Base-by-base conservation (phyloP, 2,329 filamentous ascomycete species). In the Fusarium nelsonii region DNA sequence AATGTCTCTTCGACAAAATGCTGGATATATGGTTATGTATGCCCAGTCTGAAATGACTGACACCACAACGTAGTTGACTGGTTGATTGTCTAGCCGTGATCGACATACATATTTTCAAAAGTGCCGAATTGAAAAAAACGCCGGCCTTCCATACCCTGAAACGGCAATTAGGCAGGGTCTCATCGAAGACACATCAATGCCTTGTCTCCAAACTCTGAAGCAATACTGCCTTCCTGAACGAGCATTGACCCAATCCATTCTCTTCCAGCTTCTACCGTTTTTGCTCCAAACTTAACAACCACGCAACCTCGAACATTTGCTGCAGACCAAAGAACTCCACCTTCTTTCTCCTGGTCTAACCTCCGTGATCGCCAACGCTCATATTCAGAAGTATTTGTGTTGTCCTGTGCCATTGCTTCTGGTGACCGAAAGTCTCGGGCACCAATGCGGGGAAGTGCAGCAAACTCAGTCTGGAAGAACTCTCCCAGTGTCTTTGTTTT, bases 211-310 rank as follows among this genome's bases (percentile, higher is more conserved):
- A 97, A 97, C 14, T 87, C 81, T 52, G 81, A 78, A 16, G 85
- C 81, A 11, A 97, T 84, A 66, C 88, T 94, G 2, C 92, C 92
- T 77, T 97, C 93, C 65, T 88, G 85, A 45, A 84, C 80, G 46
- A 97, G 81, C 87, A 97, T 92, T 8, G 84, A 84, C 11, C 89
- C 88, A 60, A 98, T 84, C 93, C 94, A 98, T 46, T 87, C 82
- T 70, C 92, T 88, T 6, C 91, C 94, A 28, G 90, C 91, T 78
- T 98, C 94, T 26, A 97, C 91, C 44, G 90, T 91, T 56, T 84
- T 85, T 2, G 94, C 92, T 2, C 92, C 93, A 77, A 98, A 97
- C 78, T 98, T 98, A 71, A 98, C 91, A 28, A 97, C 85, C 5
- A 96, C 91, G 75, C 95, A 97, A 6, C 93, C 91, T 54, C 94